Evolutionary conservation across 164 flowering plant genomes (phyloP).

Genomic region (Stephania japonica): DNA sequence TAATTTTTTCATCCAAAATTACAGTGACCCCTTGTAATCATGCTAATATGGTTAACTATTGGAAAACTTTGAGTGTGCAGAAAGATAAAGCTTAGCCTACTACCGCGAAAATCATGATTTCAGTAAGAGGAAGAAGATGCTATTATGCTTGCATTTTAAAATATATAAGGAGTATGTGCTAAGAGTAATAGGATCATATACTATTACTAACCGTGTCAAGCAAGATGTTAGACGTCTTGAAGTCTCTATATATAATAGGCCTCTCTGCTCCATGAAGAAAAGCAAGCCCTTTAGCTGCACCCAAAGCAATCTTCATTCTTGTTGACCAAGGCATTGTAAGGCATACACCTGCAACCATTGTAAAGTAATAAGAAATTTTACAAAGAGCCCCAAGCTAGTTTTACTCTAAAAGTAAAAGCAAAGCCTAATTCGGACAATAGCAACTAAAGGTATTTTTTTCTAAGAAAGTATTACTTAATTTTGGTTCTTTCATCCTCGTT

Average conservation of each 20-base stretch:
- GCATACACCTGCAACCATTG: conserved; percentile 48
- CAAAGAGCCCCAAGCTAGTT: neutral
- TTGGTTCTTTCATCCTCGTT: neutral
- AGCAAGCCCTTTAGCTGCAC: conserved; percentile 93
- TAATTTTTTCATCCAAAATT: neutral
- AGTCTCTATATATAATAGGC: conserved; percentile 81
- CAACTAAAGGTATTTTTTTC: neutral
- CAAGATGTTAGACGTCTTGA: conserved; percentile 91
- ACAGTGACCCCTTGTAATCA: neutral
- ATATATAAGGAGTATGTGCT: too few species aligned
- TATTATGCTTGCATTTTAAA: neutral
- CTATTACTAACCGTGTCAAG: conserved; percentile 65
- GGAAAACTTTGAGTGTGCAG: neutral
- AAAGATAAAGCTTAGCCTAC: neutral
- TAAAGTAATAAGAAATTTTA: neutral
- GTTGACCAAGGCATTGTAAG: conserved; percentile 68
- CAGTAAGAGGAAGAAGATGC: neutral
- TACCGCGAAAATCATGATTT: neutral
- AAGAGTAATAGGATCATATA: conserved; percentile 9
- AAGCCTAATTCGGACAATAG: neutral
- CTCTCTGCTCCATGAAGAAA: conserved; percentile 87
- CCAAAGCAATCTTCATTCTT: conserved; percentile 85
- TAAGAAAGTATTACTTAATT: neutral
- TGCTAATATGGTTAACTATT: neutral
- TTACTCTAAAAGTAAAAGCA: neutral